Evolutionary conservation across 768 basidiomycete genomes (phyloP).

Genomic region (Podaxis sp.): DNA sequence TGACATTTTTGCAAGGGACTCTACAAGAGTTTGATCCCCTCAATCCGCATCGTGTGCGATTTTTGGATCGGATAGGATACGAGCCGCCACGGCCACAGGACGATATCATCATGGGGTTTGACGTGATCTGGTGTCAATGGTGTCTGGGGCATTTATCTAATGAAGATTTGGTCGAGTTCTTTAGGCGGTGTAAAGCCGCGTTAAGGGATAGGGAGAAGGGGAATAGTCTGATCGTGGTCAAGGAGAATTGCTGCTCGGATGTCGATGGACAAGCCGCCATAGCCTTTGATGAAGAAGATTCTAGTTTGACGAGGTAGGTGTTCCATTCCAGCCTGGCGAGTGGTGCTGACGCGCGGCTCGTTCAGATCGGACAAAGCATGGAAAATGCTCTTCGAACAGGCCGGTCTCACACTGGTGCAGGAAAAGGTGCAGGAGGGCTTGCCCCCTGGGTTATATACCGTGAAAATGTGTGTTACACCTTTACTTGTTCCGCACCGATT

Average conservation of each 20-base stretch:
- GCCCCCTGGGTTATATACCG: slow-evolving; percentile 73
- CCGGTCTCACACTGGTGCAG: slow-evolving; percentile 66
- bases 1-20: slow-evolving; percentile 74
- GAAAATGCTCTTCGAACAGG: slow-evolving; percentile 68
- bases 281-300: slow-evolving; percentile 82
- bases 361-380: slow-evolving; percentile 79
- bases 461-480: slow-evolving; percentile 67
- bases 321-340: not conserved
- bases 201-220: slow-evolving; percentile 37
- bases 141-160: slow-evolving; percentile 86
- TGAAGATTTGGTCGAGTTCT: slow-evolving; percentile 71
- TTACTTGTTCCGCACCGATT: not conserved
- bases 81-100: slow-evolving; percentile 35
- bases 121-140: slow-evolving; percentile 97
- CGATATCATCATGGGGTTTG: slow-evolving; percentile 64
- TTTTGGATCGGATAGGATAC: slow-evolving; percentile 67
- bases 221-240: slow-evolving; percentile 73
- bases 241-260: slow-evolving; percentile 85
- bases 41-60: slow-evolving; percentile 36
- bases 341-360: not conserved
- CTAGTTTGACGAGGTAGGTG: slow-evolving; percentile 78
- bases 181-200: slow-evolving; percentile 57
- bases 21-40: slow-evolving; percentile 80
- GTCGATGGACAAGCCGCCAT: slow-evolving; percentile 43
- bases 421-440: slow-evolving; percentile 83